A percentile compares a stretch with the other conserved stretches of the same genome.
phyloP scores from a whole-genome alignment of 805 yeast genomes.

The Candida chilensis region DNA sequence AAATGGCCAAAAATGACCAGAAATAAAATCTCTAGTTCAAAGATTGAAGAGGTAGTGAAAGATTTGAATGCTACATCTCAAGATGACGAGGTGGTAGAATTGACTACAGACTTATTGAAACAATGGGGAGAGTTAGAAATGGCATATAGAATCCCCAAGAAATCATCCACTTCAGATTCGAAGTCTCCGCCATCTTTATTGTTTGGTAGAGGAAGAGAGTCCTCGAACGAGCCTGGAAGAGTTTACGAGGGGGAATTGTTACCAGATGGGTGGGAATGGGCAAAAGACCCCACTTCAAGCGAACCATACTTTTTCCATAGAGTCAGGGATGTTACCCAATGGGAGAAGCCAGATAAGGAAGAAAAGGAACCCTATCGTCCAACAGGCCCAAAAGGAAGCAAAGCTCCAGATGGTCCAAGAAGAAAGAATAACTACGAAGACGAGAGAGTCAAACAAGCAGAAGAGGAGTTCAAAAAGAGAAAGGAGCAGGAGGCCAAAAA shows the following conservation, averaged over 20 bases:
- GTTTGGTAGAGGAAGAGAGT: too few species aligned
- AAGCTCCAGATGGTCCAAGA: constrained; percentile 3
- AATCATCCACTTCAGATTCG: too few species aligned
- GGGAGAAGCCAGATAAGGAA: constrained; percentile 47
- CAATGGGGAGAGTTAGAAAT: constrained; percentile 71
- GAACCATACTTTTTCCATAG: constrained; percentile 47
- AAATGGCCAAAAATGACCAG: constrained; percentile 17
- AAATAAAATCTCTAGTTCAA: constrained; percentile 31
- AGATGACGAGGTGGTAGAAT: constrained; percentile 16
- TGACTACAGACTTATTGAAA: constrained; percentile 37
- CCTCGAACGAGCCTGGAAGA: not conserved
- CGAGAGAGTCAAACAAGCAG: constrained; percentile 19
- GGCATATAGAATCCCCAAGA: constrained; percentile 81
- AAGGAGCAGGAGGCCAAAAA: constrained; percentile 9
- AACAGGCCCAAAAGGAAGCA: constrained; percentile 13
- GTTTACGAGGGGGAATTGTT: constrained; percentile 21
- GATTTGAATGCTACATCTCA: constrained; percentile 12
- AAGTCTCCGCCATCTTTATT: too few species aligned
- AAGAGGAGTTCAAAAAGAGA: constrained; percentile 19
- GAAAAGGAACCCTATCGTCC: constrained; percentile 12
- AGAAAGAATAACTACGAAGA: constrained; percentile 8
- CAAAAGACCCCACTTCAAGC: constrained; percentile 35
- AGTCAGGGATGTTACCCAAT: constrained; percentile 33
- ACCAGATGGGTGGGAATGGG: constrained; percentile 63
- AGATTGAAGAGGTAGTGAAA: constrained; percentile 27